These are phyloP conservation scores for Penicillium sp. DNA, from an alignment of 2,329 filamentous ascomycete genomes.

Conservation along the genomic window DNA sequence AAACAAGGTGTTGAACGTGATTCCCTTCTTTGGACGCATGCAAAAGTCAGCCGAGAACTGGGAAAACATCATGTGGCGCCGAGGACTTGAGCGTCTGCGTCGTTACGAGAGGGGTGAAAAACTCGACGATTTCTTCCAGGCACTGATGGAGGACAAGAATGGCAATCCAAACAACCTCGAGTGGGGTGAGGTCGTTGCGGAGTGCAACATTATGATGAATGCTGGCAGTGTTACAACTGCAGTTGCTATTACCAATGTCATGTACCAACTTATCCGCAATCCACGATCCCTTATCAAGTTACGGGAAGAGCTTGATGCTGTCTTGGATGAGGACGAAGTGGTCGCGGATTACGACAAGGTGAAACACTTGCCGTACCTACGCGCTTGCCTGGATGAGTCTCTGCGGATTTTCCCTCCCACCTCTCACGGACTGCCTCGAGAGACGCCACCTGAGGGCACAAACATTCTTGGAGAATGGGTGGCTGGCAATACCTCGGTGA, in stretches of 20 bases:
- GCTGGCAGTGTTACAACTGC: constrained; percentile 59
- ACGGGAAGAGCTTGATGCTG: constrained; percentile 52
- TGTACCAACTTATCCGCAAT: constrained; percentile 58
- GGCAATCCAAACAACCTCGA: constrained; percentile 54
- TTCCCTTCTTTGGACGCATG: constrained; percentile 48
- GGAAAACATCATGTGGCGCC: constrained; percentile 50
- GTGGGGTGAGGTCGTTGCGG: constrained; percentile 63
- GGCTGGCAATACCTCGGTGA: constrained; percentile 50
- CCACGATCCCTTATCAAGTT: constrained; percentile 47
- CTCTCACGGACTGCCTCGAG: constrained; percentile 48
- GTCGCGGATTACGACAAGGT: constrained; percentile 57
- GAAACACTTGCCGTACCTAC: constrained; percentile 57
- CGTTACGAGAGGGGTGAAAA: constrained; percentile 55
- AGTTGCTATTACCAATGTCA: constrained; percentile 58
- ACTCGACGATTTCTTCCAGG: constrained; percentile 63
- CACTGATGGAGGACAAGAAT: constrained; percentile 58
- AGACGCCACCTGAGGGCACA: constrained; percentile 51
- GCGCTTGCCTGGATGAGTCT: constrained; percentile 57
- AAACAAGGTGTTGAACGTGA: constrained; percentile 52
- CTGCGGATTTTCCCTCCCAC: constrained; percentile 53
- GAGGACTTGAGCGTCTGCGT: constrained; percentile 40
- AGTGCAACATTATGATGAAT: constrained; percentile 52
- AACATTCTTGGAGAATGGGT: constrained; percentile 52
- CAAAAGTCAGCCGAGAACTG: constrained; percentile 51
- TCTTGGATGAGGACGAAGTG: constrained; percentile 48